A percentile compares a stretch with the other conserved stretches of the same genome.
phyloP scores from a whole-genome alignment of 768 basidiomycete genomes.

The Cystobasidium ongulense region DNA sequence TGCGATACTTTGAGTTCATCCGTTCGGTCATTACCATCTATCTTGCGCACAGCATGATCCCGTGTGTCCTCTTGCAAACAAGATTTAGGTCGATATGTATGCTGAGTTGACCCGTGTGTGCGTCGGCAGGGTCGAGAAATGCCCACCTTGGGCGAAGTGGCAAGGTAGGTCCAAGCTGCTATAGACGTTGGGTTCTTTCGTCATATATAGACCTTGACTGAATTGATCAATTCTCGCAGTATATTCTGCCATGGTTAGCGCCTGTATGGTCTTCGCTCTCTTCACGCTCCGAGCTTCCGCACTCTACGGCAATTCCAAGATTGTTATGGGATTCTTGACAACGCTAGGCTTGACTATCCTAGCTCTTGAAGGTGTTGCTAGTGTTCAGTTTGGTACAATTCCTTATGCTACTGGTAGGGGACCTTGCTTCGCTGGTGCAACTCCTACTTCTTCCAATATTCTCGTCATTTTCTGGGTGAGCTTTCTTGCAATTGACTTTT shows the following conservation, averaged over 20 bases:
- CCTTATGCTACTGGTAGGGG: neutral
- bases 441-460: neutral
- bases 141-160: neutral
- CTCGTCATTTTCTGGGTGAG: conserved; percentile 19
- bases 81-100: no score
- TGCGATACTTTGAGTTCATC: conserved; percentile 17
- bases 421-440: conserved; percentile 23
- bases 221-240: neutral
- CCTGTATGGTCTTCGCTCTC: neutral
- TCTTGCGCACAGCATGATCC: conserved; percentile 1
- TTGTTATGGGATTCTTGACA: neutral
- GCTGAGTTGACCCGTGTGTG: neutral
- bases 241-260: neutral
- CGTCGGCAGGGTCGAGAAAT: neutral
- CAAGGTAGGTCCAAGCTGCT: neutral
- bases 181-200: neutral
- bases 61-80: neutral
- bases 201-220: neutral
- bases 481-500: no score
- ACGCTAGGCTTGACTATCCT: neutral
- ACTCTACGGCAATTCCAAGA: conserved; percentile 16
- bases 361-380: neutral
- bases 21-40: conserved; percentile 2
- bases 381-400: neutral
- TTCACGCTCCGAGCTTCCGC: conserved; percentile 3